Base-by-base conservation (phyloP, 495 filamentous ascomycete genomes). In the Antarctomyces pellizariae region DNA sequence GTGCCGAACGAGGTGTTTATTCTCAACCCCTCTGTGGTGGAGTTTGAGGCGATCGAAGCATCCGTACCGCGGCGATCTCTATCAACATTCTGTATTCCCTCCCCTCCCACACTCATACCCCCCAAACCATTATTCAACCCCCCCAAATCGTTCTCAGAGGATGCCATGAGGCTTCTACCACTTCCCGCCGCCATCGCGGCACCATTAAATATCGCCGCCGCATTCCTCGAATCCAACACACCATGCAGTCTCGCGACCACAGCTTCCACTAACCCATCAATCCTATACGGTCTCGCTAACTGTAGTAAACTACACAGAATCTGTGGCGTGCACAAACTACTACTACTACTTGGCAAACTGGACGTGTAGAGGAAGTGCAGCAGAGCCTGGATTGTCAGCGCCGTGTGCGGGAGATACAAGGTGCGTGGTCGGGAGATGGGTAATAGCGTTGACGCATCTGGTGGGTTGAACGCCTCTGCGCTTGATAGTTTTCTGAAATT, bases 181-280 rank as follows among this genome's bases (percentile, higher is more conserved):
- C 84, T 80, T 1, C 89, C 86, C 5, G 89, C 89, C 2, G 84
- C 89, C 86, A 95, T 95, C 25, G 86, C 86, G 0, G 84, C 82
- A 0, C 89, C 86, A 36, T 97, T 97, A 62, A 95, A 97, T 8
- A 95, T 79, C 9, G 89, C 86, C 0, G 86, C 89, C 0, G 86
- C 83, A 42, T 95, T 97, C 25, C 82, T 62, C 7, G 71, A 78
- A 39, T 97, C 89, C 2, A 97, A 68, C 5, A 84, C 65, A 29
- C 75, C 67, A 42, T 97, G 86, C 4, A 97, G 66, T 11, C 84
- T 72, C 44, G 91, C 79, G 7, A 95, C 77, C 4, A 76, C 71
- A 1, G 79, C 78, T 49, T 95, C 86, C 0, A 95, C 58, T 1
- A 97, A 64, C 0, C 86, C 86, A 38, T 92, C 79, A 28, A 97